Percentiles rank a stretch among this genome's conserved stretches.
phyloP scores from a whole-genome alignment of 768 basidiomycete genomes.

The Suillus brevipes region DNA sequence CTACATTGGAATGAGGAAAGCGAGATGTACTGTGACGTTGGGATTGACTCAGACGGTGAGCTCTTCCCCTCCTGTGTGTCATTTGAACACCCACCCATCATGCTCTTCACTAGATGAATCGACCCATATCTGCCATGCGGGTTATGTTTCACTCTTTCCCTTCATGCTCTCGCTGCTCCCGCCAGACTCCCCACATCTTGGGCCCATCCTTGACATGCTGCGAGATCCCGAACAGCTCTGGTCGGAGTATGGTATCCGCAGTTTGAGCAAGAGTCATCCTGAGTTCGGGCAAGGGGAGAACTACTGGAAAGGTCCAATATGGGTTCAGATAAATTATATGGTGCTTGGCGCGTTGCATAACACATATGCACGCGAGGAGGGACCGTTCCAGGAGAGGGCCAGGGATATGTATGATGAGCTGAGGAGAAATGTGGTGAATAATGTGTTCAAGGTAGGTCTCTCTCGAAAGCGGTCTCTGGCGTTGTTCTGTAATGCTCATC shows the following conservation, averaged over 20 bases:
- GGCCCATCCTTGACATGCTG: conserved; percentile 77
- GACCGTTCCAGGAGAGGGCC: conserved; percentile 80
- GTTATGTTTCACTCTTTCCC: conserved; percentile 94
- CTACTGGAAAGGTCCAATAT: conserved; percentile 97
- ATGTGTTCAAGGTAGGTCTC: conserved; percentile 68
- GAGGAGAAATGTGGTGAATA: conserved; percentile 80
- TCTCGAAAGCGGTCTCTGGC: not conserved
- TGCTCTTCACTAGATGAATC: conserved; percentile 63
- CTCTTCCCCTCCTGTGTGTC: conserved; percentile 6
- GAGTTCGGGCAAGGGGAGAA: conserved; percentile 91
- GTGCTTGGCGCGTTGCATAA: conserved; percentile 77
- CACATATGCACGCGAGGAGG: conserved; percentile 73
- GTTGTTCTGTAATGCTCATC: conserved; percentile 3
- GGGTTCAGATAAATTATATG: conserved; percentile 98
- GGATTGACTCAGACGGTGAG: conserved; percentile 81
- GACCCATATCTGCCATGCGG: conserved; percentile 85
- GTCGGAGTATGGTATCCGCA: conserved; percentile 89
- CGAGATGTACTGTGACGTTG: conserved; percentile 92
- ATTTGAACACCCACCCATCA: no score
- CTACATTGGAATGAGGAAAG: conserved; percentile 90
- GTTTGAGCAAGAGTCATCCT: conserved; percentile 84
- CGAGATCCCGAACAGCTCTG: conserved; percentile 83
- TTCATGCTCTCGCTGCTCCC: conserved; percentile 82
- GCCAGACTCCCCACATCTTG: conserved; percentile 75
- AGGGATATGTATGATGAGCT: conserved; percentile 78